These are phyloP conservation scores for Aspergillus persii DNA, from an alignment of 2,329 filamentous ascomycete genomes.

Conservation along the genomic window DNA sequence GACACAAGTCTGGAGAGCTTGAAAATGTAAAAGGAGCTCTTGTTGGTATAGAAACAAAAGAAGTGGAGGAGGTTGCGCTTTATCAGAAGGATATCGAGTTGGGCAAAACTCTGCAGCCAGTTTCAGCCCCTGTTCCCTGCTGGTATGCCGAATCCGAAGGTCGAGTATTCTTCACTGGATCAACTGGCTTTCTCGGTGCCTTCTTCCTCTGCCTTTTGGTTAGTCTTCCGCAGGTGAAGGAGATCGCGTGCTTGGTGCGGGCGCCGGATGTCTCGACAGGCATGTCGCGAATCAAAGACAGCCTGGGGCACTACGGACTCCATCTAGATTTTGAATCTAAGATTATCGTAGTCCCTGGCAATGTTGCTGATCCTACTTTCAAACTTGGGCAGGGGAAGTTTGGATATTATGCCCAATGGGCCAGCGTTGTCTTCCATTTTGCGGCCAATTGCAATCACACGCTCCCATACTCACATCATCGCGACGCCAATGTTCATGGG, in stretches of 20 bases:
- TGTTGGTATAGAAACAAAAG: background rate
- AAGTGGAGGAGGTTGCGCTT: background rate
- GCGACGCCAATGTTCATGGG: conserved; percentile 10
- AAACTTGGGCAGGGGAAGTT: conserved; percentile 5
- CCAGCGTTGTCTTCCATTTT: conserved; percentile 17
- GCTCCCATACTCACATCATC: conserved; percentile 10
- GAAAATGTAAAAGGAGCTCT: background rate
- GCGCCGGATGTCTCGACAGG: conserved; percentile 1
- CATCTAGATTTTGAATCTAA: conserved; percentile 1
- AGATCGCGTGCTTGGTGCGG: conserved; percentile 18
- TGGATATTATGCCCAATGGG: conserved; percentile 5
- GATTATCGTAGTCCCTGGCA: conserved; percentile 5
- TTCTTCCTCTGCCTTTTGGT: conserved; percentile 11
- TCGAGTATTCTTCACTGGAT: conserved; percentile 12
- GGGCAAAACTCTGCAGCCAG: conserved; percentile 4
- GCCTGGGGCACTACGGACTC: conserved; percentile 10
- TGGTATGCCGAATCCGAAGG: conserved; percentile 15
- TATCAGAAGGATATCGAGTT: conserved; percentile 6
- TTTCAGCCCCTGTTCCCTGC: background rate
- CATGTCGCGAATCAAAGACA: conserved; percentile 7
- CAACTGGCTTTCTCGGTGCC: conserved; percentile 13
- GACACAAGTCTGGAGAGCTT: background rate
- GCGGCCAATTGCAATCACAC: conserved; percentile 9
- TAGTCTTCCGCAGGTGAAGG: conserved; percentile 5
- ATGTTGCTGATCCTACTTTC: background rate